Evolutionary conservation across 2,329 filamentous ascomycete species (phyloP).

Genomic region (Alternaria sp.): DNA sequence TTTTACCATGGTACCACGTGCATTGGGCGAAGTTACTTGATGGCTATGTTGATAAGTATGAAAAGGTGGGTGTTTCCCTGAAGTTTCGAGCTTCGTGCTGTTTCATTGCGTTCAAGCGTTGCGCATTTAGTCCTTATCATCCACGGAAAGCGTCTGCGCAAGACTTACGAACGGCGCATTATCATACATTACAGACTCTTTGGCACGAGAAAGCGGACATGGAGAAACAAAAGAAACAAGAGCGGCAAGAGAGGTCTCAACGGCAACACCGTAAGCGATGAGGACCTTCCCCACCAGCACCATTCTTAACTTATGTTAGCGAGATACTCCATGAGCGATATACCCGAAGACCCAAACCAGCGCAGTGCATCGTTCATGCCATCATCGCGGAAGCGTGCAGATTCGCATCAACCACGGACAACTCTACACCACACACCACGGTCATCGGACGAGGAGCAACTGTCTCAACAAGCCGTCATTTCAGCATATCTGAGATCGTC

Average conservation of each 20-base stretch:
- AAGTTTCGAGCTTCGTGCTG: not conserved
- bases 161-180: not conserved
- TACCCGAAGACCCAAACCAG: conserved; percentile 3
- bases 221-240: conserved; percentile 8
- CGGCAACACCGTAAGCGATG: conserved; percentile 9
- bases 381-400: conserved; percentile 17
- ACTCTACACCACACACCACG: not conserved
- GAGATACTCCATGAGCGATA: conserved; percentile 8
- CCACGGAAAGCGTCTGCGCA: not conserved
- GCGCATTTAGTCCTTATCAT: not conserved
- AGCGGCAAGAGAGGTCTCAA: conserved; percentile 6
- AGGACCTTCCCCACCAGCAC: not conserved
- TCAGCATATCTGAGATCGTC: conserved; percentile 12
- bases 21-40: not conserved
- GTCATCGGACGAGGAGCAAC: conserved; percentile 3
- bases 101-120: not conserved
- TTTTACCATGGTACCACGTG: conserved; percentile 1
- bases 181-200: not conserved
- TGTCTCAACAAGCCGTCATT: conserved; percentile 3
- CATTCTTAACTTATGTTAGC: not conserved
- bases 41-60: conserved; percentile 2
- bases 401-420: conserved; percentile 15
- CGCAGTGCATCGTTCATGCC: not conserved
- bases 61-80: not conserved
- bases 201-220: not conserved